phyloP scores from a whole-genome alignment of 2,329 filamentous ascomycete genomes.

The Penicillium brasilianum region DNA sequence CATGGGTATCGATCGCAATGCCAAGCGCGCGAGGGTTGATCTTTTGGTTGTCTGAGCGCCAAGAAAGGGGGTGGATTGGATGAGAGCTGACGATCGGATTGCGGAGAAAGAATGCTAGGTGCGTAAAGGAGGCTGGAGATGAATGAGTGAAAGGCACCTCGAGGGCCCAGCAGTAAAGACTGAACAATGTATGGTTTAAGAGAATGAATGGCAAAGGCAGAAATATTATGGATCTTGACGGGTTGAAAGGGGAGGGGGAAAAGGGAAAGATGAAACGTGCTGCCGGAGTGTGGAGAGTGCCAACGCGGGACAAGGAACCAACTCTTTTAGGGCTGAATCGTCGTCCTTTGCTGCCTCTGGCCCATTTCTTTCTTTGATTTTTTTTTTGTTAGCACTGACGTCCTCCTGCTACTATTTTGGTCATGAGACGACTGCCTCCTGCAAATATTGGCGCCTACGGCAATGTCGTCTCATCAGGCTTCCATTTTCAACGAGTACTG shows the following conservation, averaged over 20 bases:
- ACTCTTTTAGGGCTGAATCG: conserved; percentile 18
- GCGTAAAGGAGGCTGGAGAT: background rate
- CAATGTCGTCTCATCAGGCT: background rate
- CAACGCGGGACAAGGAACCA: conserved; percentile 2
- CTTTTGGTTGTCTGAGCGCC: conserved; percentile 19
- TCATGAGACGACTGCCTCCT: background rate
- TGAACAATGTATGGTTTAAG: conserved; percentile 4
- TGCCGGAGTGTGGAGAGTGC: conserved; percentile 9
- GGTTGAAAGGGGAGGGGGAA: conserved; percentile 15
- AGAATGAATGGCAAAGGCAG: background rate
- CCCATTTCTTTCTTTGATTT: background rate
- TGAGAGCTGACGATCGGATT: conserved; percentile 17
- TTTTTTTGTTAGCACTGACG: background rate
- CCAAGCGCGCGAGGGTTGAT: conserved; percentile 21
- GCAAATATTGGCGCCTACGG: conserved; percentile 3
- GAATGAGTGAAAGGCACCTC: conserved; percentile 10
- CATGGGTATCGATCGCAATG: conserved; percentile 13
- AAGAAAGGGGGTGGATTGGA: conserved; percentile 28
- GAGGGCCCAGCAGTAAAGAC: conserved; percentile 5
- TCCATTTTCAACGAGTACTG: background rate
- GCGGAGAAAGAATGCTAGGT: conserved; percentile 26
- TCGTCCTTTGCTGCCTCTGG: background rate
- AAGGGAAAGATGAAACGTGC: conserved; percentile 25
- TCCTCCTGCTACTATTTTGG: background rate
- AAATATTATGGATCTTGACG: background rate